phyloP scores from a whole-genome alignment of 139 green algal species.

The Penium margaritaceum region DNA sequence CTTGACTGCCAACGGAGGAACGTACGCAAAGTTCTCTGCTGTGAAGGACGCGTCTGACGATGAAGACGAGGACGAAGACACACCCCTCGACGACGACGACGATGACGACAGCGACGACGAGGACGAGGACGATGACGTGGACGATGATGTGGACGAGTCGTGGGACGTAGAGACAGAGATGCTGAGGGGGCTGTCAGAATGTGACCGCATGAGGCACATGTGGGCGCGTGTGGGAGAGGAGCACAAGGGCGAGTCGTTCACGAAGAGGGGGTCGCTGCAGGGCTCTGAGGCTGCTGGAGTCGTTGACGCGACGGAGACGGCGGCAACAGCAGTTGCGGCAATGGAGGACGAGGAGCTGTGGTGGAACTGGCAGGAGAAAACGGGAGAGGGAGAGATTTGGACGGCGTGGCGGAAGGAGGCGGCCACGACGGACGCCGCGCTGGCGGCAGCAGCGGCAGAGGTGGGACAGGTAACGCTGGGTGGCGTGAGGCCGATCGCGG shows the following conservation, averaged over 20 bases:
- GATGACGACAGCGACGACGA: too few relatives aligned
- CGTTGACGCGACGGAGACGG: neutral
- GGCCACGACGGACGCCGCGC: neutral
- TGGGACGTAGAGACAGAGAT: neutral
- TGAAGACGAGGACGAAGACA: too few relatives aligned
- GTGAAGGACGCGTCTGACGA: too few relatives aligned
- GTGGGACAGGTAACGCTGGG: neutral
- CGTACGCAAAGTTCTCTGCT: too few relatives aligned
- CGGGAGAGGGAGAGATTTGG: neutral
- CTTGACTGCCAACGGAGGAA: too few relatives aligned
- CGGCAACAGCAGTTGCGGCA: neutral
- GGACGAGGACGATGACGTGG: too few relatives aligned
- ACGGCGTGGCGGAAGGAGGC: constrained; percentile 5
- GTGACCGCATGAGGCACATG: neutral
- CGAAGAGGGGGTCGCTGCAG: neutral
- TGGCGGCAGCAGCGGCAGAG: constrained; percentile 4
- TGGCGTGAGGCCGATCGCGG: neutral
- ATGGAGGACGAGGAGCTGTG: constrained; percentile 5
- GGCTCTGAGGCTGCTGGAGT: neutral
- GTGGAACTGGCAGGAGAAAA: constrained; percentile 9
- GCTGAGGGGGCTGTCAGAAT: neutral
- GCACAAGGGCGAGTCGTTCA: neutral
- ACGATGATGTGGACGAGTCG: too few relatives aligned
- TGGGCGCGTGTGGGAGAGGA: too few relatives aligned
- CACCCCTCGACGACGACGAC: too few relatives aligned